Conservation (phyloP, 345 rosid species). For the Citrus trifoliata region DNA sequence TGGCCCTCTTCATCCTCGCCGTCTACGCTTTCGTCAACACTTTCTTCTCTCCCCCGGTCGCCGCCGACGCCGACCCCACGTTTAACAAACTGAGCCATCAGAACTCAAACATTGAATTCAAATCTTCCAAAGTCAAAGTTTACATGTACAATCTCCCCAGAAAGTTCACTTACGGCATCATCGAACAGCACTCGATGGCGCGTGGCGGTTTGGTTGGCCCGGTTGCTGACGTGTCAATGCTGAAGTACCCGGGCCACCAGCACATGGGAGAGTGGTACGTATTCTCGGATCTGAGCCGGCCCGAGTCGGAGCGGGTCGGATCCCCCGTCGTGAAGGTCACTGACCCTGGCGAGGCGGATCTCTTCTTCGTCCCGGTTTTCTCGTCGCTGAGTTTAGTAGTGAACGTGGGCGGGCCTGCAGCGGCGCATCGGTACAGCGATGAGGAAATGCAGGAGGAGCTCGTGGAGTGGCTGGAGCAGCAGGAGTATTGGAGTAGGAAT, state of each 20-base stretch:
- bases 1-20: slow-evolving; percentile 49
- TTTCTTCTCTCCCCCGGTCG: slow-evolving; percentile 38
- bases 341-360: slow-evolving; percentile 82
- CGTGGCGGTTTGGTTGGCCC: slow-evolving; percentile 48
- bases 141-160: slow-evolving; percentile 86
- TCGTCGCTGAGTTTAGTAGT: slow-evolving; percentile 83
- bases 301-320: slow-evolving; percentile 53
- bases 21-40: slow-evolving; percentile 61
- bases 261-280: slow-evolving; percentile 99
- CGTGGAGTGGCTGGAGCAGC: slow-evolving; percentile 78
- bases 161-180: slow-evolving; percentile 73
- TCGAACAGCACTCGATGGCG: slow-evolving; percentile 69
- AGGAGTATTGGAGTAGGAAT: slow-evolving; percentile 80
- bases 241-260: slow-evolving; percentile 94
- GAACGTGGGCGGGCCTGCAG: slow-evolving; percentile 42
- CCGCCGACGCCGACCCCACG: slow-evolving; percentile 22
- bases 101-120: no score
- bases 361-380: slow-evolving; percentile 84
- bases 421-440: slow-evolving; percentile 58
- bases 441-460: slow-evolving; percentile 80
- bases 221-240: slow-evolving; percentile 39
- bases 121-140: slow-evolving; percentile 34
- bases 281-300: slow-evolving; percentile 62
- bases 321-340: slow-evolving; percentile 57
- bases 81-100: slow-evolving; percentile 3